Conservation (phyloP, 176 grass and related monocot genomes). For the Pontederia paniculata region DNA sequence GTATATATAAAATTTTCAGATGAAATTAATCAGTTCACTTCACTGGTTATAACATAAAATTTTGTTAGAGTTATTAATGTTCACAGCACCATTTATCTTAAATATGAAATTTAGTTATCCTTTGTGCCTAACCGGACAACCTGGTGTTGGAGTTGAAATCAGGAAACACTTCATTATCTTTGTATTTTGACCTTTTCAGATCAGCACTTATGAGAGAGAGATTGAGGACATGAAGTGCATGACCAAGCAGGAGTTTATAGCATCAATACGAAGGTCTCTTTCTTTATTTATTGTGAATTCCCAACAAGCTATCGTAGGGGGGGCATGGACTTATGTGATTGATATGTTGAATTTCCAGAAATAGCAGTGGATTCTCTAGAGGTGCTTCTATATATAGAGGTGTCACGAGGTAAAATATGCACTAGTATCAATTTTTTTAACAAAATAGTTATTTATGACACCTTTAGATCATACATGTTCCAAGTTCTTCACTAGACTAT, state of each 20-base stretch:
- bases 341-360: slow-evolving; percentile 31
- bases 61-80: too few relatives aligned
- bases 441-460: too few relatives aligned
- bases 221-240: slow-evolving; percentile 66
- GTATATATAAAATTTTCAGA: background rate
- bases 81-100: too few relatives aligned
- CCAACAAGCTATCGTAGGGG: background rate
- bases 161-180: slow-evolving; percentile 4
- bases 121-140: too few relatives aligned
- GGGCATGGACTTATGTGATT: background rate
- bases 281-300: slow-evolving; percentile 14
- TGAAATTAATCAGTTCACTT: background rate
- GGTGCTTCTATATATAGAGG: slow-evolving; percentile 85
- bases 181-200: slow-evolving; percentile 29
- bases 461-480: background rate
- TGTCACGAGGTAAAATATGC: slow-evolving; percentile 58
- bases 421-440: background rate
- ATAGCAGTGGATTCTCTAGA: slow-evolving; percentile 81
- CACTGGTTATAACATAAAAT: too few relatives aligned
- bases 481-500: slow-evolving; percentile 1
- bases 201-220: slow-evolving; percentile 47
- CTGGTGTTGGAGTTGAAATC: too few relatives aligned
- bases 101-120: too few relatives aligned
- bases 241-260: slow-evolving; percentile 54
- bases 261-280: slow-evolving; percentile 56